Conservation (phyloP, 1,284 basidiomycete genomes). For the Ustilago vetiveriae region DNA sequence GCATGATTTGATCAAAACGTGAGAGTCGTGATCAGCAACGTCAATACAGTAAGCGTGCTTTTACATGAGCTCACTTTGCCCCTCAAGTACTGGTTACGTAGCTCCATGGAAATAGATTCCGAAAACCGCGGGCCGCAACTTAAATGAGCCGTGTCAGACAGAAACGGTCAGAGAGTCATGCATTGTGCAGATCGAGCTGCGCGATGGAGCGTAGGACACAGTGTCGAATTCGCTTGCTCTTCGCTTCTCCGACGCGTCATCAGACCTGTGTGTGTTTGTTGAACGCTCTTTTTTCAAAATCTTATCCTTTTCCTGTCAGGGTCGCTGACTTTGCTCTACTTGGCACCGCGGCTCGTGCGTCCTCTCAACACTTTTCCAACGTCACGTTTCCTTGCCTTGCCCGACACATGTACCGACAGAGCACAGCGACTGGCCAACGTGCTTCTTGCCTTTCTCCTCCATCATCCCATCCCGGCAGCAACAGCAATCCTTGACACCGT, state of each 20-base stretch:
- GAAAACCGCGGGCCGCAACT: no score
- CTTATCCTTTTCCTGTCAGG: neutral
- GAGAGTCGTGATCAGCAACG: no score
- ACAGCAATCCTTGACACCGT: no score
- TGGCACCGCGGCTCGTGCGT: slow-evolving; percentile 2
- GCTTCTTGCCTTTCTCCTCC: no score
- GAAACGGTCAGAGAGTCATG: neutral
- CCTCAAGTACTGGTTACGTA: no score
- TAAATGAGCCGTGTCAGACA: no score
- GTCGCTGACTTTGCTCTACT: slow-evolving; percentile 6
- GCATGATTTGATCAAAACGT: no score
- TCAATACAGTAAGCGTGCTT: no score
- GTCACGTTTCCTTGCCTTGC: neutral
- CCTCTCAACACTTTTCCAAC: neutral
- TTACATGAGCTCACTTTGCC: no score
- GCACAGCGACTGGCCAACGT: no score
- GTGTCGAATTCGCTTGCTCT: neutral
- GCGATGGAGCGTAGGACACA: neutral
- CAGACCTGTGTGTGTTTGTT: neutral
- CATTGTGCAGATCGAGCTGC: slow-evolving; percentile 12
- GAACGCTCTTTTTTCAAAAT: neutral
- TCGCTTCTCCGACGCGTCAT: slow-evolving; percentile 22
- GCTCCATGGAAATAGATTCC: neutral
- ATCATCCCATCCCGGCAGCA: no score
- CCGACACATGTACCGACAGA: no score